phyloP scores from a whole-genome alignment of 805 yeast species.

The Pichia ethanolica region DNA sequence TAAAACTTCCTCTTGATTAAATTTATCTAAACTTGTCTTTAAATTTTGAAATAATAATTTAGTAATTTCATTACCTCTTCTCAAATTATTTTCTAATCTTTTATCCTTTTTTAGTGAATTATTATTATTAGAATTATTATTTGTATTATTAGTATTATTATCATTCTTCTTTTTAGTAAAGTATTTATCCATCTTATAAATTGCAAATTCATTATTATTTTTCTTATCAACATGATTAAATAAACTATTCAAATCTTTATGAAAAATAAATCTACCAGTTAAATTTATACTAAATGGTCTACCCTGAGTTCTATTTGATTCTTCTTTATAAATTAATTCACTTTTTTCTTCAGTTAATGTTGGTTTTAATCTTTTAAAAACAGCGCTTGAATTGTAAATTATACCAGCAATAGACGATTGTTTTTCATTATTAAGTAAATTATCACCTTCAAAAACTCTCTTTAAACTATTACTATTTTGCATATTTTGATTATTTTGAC shows the following conservation, averaged over 20 bases:
- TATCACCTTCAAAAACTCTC: neutral
- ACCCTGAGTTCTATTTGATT: slow-evolving; percentile 25
- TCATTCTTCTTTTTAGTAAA: too few relatives aligned
- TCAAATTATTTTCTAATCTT: neutral
- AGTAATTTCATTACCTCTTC: neutral
- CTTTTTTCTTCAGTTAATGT: slow-evolving; percentile 2
- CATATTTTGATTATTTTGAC: neutral
- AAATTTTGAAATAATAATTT: neutral
- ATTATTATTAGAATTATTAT: neutral
- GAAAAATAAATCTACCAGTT: slow-evolving; percentile 24
- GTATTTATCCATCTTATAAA: slow-evolving; percentile 13
- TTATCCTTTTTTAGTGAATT: neutral
- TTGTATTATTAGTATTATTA: neutral
- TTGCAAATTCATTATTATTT: slow-evolving; percentile 13
- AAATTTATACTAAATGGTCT: slow-evolving; percentile 28
- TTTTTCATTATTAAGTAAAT: neutral
- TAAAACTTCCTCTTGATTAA: too few relatives aligned
- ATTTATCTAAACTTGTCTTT: neutral
- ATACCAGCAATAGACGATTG: slow-evolving; percentile 21
- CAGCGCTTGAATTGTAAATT: slow-evolving; percentile 21
- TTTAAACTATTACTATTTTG: neutral
- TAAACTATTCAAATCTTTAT: slow-evolving; percentile 19
- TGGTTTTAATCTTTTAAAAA: slow-evolving; percentile 19
- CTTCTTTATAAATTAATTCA: slow-evolving; percentile 3
- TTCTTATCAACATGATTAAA: slow-evolving; percentile 21